phyloP scores from a whole-genome alignment of 805 yeast genomes.

The Candida sanyiensis region DNA sequence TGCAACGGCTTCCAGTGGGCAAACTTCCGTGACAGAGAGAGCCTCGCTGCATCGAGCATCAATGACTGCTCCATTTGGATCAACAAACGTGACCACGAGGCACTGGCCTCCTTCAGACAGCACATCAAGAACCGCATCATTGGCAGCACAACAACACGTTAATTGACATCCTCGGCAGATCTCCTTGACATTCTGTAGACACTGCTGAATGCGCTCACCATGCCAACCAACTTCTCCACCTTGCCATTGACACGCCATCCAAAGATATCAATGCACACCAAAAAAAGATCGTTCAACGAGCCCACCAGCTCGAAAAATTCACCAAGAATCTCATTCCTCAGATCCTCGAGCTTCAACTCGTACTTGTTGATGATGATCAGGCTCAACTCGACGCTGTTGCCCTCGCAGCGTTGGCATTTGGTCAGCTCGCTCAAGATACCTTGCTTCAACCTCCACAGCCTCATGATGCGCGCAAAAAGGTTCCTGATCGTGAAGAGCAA shows the following conservation, averaged over 20 bases:
- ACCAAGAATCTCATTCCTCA: slow-evolving; percentile 7
- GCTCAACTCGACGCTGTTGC: slow-evolving; percentile 4
- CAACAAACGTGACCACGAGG: slow-evolving; percentile 35
- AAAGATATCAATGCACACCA: slow-evolving; percentile 17
- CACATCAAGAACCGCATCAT: slow-evolving; percentile 6
- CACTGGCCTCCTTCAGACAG: slow-evolving; percentile 17
- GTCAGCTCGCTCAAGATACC: slow-evolving; percentile 8
- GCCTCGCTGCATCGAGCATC: slow-evolving; percentile 30
- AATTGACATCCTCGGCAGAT: background rate
- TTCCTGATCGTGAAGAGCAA: slow-evolving; percentile 14
- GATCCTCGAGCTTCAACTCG: slow-evolving; percentile 9
- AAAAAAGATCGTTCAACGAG: slow-evolving; percentile 15
- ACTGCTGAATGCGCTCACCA: slow-evolving; percentile 16
- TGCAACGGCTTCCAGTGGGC: slow-evolving; percentile 50
- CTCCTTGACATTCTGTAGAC: slow-evolving; percentile 17
- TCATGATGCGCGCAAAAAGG: slow-evolving; percentile 6
- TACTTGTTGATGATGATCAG: slow-evolving; percentile 11
- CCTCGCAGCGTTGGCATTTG: slow-evolving; percentile 5
- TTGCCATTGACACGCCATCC: slow-evolving; percentile 11
- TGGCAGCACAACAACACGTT: background rate
- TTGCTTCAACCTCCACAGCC: slow-evolving; percentile 6
- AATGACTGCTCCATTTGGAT: slow-evolving; percentile 40
- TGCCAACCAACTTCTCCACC: slow-evolving; percentile 12
- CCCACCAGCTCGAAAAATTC: slow-evolving; percentile 13
- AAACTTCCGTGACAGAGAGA: slow-evolving; percentile 34